phyloP scores from a whole-genome alignment of 805 yeast species.

The Vanderwaltozyma polyspora region DNA sequence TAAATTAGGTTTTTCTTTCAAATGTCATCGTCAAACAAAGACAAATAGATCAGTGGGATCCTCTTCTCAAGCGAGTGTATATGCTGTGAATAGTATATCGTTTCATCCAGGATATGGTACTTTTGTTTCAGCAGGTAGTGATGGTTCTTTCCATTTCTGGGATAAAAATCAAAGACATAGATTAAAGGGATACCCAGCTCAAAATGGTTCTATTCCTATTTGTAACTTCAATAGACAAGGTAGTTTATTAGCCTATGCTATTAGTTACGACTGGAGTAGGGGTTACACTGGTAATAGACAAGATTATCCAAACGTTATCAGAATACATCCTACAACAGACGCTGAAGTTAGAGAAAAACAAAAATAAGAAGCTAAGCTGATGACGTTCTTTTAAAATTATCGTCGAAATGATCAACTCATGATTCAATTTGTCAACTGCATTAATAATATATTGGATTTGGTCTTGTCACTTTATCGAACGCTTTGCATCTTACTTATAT shows the following conservation, averaged over 20 bases:
- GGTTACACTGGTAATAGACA: constrained; percentile 71
- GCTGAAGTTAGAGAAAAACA: constrained; percentile 56
- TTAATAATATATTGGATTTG: too few species aligned
- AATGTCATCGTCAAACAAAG: constrained; percentile 71
- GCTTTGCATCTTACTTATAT: too few species aligned
- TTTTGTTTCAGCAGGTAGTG: constrained; percentile 87
- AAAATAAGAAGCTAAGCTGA: too few species aligned
- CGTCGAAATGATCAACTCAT: too few species aligned
- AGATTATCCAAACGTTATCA: constrained; percentile 62
- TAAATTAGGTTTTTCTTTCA: constrained; percentile 73
- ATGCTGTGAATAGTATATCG: constrained; percentile 65
- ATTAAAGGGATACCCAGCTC: constrained; percentile 64
- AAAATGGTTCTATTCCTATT: constrained; percentile 58
- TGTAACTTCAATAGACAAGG: constrained; percentile 79
- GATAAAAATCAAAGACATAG: constrained; percentile 88
- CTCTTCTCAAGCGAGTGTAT: constrained; percentile 53
- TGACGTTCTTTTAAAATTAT: too few species aligned
- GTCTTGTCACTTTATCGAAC: too few species aligned
- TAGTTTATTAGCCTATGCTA: constrained; percentile 75
- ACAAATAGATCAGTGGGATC: constrained; percentile 36
- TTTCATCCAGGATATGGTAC: constrained; percentile 91
- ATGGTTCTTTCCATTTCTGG: constrained; percentile 94
- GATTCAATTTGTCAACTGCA: too few species aligned
- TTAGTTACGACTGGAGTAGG: constrained; percentile 92
- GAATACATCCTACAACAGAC: constrained; percentile 76